Conservation (phyloP, 169 alveolate species). For the Eimeria tenella region DNA sequence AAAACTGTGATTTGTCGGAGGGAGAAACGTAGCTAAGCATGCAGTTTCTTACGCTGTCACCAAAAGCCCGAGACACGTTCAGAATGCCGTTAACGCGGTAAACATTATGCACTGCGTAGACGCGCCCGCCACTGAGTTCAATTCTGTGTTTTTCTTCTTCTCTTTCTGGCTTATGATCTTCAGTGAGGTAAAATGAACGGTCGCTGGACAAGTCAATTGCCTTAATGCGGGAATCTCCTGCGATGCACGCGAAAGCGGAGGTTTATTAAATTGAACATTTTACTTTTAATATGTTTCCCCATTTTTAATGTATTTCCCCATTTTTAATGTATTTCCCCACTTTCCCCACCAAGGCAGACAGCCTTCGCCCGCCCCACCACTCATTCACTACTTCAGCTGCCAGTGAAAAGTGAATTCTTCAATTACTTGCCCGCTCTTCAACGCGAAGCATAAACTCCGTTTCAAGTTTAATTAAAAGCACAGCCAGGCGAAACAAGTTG, state of each 20-base stretch:
- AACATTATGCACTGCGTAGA: not conserved
- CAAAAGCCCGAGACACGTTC: constrained; percentile 58
- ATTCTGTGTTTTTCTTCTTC: not conserved
- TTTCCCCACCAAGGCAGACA: no score
- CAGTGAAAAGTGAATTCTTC: no score
- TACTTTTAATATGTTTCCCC: no score
- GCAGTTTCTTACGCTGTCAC: constrained; percentile 40
- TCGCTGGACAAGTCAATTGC: not conserved
- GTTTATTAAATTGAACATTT: no score
- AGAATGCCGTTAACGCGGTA: constrained; percentile 55
- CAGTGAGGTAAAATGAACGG: not conserved
- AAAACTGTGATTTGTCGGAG: not conserved
- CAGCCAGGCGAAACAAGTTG: no score
- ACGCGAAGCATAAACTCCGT: no score
- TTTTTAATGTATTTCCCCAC: no score
- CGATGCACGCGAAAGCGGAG: not conserved
- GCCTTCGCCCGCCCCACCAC: no score
- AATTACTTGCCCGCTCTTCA: no score
- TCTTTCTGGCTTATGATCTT: not conserved
- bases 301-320: no score
- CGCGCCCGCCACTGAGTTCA: not conserved
- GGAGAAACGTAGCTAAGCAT: not conserved
- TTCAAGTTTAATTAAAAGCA: no score
- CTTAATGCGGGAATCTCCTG: constrained; percentile 3
- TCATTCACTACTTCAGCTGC: no score